Base-by-base conservation (phyloP, 73 alveolate genomes). In the Durusdinium trenchii region DNA sequence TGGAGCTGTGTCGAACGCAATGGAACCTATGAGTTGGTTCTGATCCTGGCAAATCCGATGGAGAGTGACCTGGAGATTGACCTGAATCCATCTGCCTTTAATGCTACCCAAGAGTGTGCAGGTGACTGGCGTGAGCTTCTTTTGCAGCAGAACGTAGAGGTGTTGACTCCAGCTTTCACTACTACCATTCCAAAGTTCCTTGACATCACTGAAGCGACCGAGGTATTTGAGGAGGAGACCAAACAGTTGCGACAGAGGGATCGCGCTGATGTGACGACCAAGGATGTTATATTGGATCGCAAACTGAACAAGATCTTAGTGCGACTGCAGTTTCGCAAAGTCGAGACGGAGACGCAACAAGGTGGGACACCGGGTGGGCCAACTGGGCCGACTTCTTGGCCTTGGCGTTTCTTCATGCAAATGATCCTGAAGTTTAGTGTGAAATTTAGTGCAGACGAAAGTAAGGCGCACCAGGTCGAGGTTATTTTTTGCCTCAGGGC, bases 231-330 rank as follows among this genome's bases (percentile, higher is more conserved):
- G 60, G 94, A 85, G 23, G 96, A 89, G 28, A 71, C 67, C 52
- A 62, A 62, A 23, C 16, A 89, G 48, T 23, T 43, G 40, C 50
- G 60, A 23, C 67, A 47, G 40, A 64, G 38, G 12, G 98, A 91
- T 51, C 60, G 46, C 45, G 90, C 98, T 26, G 98, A 91, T 3
- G 81, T 71, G 51, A n/a, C n/a, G n/a, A n/a, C n/a, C n/a, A n/a
- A n/a, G n/a, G n/a, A n/a, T n/a, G n/a, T n/a, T n/a, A 69, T 91
- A 43, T 35, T 50, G 73, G 78, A 91, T 78, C 89, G 98, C 3
- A 91, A 91, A 42, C 82, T 89, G 73, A 89, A 89, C 71, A 89
- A 89, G 96, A 62, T 89, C 47, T n/a, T 89, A 71, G 54, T 89
- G 86, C 96, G 86, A 51, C 82, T 89, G 36, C 85, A 71, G 10